Conservation (phyloP, 2,329 filamentous ascomycete species). For the Epichloe glyceriae region DNA sequence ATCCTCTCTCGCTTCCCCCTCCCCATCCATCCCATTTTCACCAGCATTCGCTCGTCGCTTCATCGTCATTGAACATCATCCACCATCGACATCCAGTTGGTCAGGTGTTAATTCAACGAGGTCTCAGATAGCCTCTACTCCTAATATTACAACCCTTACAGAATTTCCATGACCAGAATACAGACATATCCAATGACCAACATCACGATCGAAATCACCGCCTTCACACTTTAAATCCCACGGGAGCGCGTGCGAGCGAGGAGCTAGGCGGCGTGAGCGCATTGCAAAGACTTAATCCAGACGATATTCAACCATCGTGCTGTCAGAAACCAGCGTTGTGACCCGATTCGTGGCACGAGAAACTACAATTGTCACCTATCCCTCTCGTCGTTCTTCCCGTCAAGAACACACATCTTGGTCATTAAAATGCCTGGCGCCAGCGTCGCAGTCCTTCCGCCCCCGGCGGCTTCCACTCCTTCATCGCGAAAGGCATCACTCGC, state of each 20-base stretch:
- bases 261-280: slow-evolving; percentile 26
- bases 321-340: slow-evolving; percentile 19
- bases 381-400: slow-evolving; percentile 11
- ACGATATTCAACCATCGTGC: slow-evolving; percentile 49
- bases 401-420: slow-evolving; percentile 21
- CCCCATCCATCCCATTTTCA: slow-evolving; percentile 10
- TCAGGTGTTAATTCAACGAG: slow-evolving; percentile 14
- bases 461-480: slow-evolving; percentile 54
- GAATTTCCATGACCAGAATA: slow-evolving; percentile 30
- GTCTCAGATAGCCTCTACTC: slow-evolving; percentile 18
- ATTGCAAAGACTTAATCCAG: slow-evolving; percentile 19
- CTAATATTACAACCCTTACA: slow-evolving; percentile 16
- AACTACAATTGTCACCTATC: slow-evolving; percentile 7
- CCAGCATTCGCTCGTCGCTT: slow-evolving; percentile 12
- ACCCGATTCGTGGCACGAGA: slow-evolving; percentile 12
- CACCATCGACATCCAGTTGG: slow-evolving; percentile 14
- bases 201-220: slow-evolving; percentile 33
- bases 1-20: slow-evolving; percentile 13
- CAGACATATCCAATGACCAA: slow-evolving; percentile 39
- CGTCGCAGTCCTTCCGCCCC: slow-evolving; percentile 50
- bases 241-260: slow-evolving; percentile 53
- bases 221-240: slow-evolving; percentile 60
- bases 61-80: slow-evolving; percentile 7
- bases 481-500: slow-evolving; percentile 63
- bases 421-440: slow-evolving; percentile 57